Percentiles rank a stretch among this genome's conserved stretches.
Conservation (phyloP, 2,329 filamentous ascomycete species). For the Septoria petroselini region DNA sequence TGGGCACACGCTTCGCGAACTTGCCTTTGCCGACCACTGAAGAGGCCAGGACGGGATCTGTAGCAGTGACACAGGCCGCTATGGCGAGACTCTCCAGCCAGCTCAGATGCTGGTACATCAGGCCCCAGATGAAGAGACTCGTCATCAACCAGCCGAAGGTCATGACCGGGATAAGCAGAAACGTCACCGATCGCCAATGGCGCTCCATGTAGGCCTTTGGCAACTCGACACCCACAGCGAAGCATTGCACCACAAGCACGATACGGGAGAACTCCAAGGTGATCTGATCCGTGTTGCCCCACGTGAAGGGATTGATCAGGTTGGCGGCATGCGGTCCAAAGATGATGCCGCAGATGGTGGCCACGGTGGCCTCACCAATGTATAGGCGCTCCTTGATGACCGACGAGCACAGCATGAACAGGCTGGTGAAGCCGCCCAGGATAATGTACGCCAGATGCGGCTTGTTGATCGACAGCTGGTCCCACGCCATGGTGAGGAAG, state of each 20-base stretch:
- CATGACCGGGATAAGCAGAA: conserved; percentile 93
- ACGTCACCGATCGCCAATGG: conserved; percentile 89
- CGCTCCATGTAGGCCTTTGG: conserved; percentile 95
- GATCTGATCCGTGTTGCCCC: conserved; percentile 82
- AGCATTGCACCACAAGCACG: conserved; percentile 87
- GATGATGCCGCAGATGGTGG: conserved; percentile 81
- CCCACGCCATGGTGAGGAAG: conserved; percentile 67
- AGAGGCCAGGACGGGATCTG: conserved; percentile 92
- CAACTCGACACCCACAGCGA: conserved; percentile 85
- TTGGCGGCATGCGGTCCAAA: conserved; percentile 83
- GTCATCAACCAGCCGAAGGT: conserved; percentile 92
- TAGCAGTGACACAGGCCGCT: conserved; percentile 93
- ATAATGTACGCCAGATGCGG: conserved; percentile 99
- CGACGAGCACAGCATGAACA: conserved; percentile 98
- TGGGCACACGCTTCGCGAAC: conserved; percentile 94
- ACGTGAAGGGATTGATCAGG: conserved; percentile 69
- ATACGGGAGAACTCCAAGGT: conserved; percentile 87
- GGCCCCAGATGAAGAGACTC: conserved; percentile 91
- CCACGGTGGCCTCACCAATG: conserved; percentile 96
- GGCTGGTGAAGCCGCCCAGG: conserved; percentile 89
- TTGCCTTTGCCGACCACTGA: conserved; percentile 99
- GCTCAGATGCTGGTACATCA: conserved; percentile 67
- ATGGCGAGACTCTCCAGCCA: conserved; percentile 88
- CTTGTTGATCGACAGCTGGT: conserved; percentile 80
- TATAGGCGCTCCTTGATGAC: conserved; percentile 98